These are phyloP conservation scores for Boletellus deceptivus DNA, from an alignment of 1,284 basidiomycete genomes.

Conservation along the genomic window DNA sequence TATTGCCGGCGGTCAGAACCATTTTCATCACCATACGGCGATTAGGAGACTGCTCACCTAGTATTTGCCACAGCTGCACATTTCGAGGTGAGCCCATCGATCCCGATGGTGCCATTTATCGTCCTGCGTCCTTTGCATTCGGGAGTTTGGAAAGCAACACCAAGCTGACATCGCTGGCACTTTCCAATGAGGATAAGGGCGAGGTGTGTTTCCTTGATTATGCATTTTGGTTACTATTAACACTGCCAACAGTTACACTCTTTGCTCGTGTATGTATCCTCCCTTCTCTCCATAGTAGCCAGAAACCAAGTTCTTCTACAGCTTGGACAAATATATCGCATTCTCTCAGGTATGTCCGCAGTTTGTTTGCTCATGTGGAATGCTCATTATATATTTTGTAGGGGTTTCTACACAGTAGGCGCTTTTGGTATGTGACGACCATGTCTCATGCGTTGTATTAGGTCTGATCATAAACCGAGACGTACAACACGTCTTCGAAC, in stretches of 20 bases:
- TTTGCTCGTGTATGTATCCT: slow-evolving; percentile 48
- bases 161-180: slow-evolving; percentile 1
- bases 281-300: background rate
- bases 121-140: slow-evolving; percentile 42
- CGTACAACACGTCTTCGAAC: slow-evolving; percentile 50
- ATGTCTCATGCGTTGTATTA: slow-evolving; percentile 15
- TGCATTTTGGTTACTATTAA: slow-evolving; percentile 9
- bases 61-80: slow-evolving; percentile 37
- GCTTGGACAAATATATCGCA: slow-evolving; percentile 62
- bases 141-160: slow-evolving; percentile 1
- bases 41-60: background rate
- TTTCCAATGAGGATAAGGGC: slow-evolving; percentile 22
- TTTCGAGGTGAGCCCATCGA: slow-evolving; percentile 40
- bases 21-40: background rate
- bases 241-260: slow-evolving; percentile 45
- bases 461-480: slow-evolving; percentile 48
- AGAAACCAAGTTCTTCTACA: slow-evolving; percentile 23
- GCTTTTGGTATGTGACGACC: slow-evolving; percentile 43
- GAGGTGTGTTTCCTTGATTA: slow-evolving; percentile 14
- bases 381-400: background rate
- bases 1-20: slow-evolving; percentile 45
- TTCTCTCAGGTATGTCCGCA: slow-evolving; percentile 48
- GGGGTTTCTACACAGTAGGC: slow-evolving; percentile 34
- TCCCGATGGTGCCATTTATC: slow-evolving; percentile 42
- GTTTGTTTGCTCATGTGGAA: background rate